A percentile compares a stretch with the other conserved stretches of the same genome.
Conservation (phyloP, 257 asterid species). For the Asclepias syriaca region DNA sequence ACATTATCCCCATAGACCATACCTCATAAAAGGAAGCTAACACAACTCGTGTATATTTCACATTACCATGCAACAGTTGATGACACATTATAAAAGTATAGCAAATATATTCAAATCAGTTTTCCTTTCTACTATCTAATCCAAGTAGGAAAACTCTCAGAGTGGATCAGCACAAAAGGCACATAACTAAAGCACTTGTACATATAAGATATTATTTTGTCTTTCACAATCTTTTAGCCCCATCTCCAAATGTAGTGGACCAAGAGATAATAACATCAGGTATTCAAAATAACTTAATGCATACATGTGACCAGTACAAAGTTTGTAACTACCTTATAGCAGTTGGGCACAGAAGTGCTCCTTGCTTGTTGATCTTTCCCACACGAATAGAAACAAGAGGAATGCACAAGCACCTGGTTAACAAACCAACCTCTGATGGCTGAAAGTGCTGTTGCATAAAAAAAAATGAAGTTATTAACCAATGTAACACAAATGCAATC, state of each 20-base stretch:
- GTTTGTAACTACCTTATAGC: conserved; percentile 52
- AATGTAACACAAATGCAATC: neutral
- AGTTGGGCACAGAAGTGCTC: conserved; percentile 67
- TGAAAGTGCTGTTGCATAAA: conserved; percentile 59
- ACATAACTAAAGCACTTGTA: neutral
- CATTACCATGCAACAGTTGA: neutral
- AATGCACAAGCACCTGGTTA: conserved; percentile 83
- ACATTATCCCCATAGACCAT: neutral
- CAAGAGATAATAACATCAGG: neutral
- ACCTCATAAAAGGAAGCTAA: neutral
- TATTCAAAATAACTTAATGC: neutral
- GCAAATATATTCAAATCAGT: neutral
- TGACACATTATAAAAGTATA: neutral
- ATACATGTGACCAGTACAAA: neutral
- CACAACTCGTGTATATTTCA: neutral
- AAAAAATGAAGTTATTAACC: neutral
- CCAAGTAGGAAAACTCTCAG: neutral
- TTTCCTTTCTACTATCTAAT: neutral
- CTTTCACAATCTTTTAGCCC: neutral
- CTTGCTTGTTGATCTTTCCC: conserved; percentile 75
- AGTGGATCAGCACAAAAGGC: neutral
- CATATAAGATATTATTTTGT: neutral
- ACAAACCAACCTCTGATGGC: conserved; percentile 82
- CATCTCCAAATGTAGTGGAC: neutral
- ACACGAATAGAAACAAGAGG: conserved; percentile 91